These are phyloP conservation scores for Oryza officinalis DNA, from an alignment of 176 grass and related monocot genomes.

Conservation along the genomic window DNA sequence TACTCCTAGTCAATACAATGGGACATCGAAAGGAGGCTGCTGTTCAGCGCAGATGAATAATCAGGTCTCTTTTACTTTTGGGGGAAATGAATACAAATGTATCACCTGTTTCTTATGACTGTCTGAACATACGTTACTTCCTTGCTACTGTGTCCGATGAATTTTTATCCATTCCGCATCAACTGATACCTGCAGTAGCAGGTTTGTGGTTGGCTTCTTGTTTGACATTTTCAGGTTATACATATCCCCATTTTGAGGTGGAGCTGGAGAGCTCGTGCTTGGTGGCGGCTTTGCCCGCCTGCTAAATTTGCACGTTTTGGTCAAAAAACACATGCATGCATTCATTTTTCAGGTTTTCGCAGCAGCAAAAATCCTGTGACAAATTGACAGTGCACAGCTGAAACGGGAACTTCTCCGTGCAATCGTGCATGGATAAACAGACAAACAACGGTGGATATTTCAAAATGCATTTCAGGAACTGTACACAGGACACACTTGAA, in stretches of 20 bases:
- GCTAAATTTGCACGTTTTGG: conserved; percentile 26
- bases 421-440: not conserved
- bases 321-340: not conserved
- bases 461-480: not conserved
- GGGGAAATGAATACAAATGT: not conserved
- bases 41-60: conserved; percentile 8
- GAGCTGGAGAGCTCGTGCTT: not conserved
- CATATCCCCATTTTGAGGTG: not conserved
- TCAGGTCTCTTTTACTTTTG: not conserved
- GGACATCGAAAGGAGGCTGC: not conserved
- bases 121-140: not conserved
- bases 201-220: not conserved
- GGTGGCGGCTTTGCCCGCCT: not conserved
- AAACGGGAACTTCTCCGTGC: not conserved
- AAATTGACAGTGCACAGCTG: not conserved
- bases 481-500: not conserved
- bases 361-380: not conserved
- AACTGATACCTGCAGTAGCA: not conserved
- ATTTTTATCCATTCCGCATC: not conserved
- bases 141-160: not conserved
- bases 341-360: not conserved
- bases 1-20: not conserved
- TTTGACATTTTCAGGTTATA: not conserved
- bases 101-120: not conserved
- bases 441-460: not conserved